phyloP scores from a whole-genome alignment of 2,329 filamentous ascomycete species.

The Plectosphaerella sp. region DNA sequence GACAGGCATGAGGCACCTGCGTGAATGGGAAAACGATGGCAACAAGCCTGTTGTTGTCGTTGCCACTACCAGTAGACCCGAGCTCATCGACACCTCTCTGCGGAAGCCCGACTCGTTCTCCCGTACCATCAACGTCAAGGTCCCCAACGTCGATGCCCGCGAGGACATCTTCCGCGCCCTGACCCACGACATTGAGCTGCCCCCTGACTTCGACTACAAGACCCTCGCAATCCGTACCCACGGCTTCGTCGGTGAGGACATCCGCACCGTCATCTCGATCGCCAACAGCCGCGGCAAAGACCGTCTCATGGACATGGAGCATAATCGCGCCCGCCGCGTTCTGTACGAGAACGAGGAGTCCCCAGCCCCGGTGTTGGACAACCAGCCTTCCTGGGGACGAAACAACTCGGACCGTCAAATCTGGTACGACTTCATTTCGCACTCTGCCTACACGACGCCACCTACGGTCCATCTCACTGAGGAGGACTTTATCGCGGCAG shows the following conservation, averaged over 20 bases:
- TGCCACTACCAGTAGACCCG: constrained; percentile 84
- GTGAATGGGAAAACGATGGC: constrained; percentile 59
- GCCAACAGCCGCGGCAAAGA: constrained; percentile 35
- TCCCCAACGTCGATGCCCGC: constrained; percentile 75
- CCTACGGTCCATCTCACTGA: constrained; percentile 31
- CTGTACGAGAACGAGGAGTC: not conserved
- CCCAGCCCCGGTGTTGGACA: not conserved
- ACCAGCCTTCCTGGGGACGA: constrained; percentile 1
- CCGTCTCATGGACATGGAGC: constrained; percentile 23
- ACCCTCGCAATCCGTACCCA: constrained; percentile 78
- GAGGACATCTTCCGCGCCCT: constrained; percentile 74
- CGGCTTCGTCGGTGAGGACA: constrained; percentile 88
- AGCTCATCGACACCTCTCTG: constrained; percentile 77
- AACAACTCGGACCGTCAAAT: constrained; percentile 1
- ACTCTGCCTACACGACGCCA: constrained; percentile 14
- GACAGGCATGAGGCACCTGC: constrained; percentile 80
- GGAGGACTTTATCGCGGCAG: constrained; percentile 67
- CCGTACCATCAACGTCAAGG: constrained; percentile 79
- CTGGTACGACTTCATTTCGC: constrained; percentile 11
- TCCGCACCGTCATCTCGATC: constrained; percentile 57
- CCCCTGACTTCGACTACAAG: constrained; percentile 67
- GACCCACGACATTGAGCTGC: constrained; percentile 60
- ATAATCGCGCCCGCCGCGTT: constrained; percentile 11
- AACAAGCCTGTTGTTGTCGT: constrained; percentile 79
- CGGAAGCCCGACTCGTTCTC: constrained; percentile 74